Conservation (phyloP, 2,329 filamentous ascomycete species). For the Fusarium sp. region DNA sequence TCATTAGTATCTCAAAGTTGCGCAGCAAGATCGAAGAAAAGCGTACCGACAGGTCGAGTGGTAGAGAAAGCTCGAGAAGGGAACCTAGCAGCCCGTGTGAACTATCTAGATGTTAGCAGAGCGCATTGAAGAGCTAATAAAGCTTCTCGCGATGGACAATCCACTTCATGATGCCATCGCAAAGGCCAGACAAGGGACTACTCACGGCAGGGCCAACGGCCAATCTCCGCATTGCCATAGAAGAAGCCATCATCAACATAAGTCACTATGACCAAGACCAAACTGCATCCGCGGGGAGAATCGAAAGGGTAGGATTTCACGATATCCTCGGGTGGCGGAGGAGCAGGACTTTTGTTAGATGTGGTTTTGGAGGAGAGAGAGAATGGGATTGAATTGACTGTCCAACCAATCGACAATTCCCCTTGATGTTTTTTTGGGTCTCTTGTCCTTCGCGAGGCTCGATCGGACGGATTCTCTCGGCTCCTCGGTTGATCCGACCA, state of each 20-base stretch:
- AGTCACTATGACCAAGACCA: conserved; percentile 46
- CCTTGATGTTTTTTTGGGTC: conserved; percentile 44
- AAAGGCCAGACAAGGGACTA: conserved; percentile 44
- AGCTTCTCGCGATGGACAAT: conserved; percentile 24
- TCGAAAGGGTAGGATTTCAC: conserved; percentile 39
- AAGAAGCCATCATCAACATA: conserved; percentile 67
- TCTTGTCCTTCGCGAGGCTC: conserved; percentile 44
- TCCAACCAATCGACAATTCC: conserved; percentile 45
- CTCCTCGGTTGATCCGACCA: conserved; percentile 53
- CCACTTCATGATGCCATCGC: conserved; percentile 26
- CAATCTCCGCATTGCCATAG: conserved; percentile 73
- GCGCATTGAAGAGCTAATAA: conserved; percentile 16
- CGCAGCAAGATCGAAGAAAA: conserved; percentile 17
- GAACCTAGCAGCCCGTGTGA: conserved; percentile 71
- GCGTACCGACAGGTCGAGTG: conserved; percentile 81
- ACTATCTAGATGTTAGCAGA: conserved; percentile 59
- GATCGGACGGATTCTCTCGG: conserved; percentile 48
- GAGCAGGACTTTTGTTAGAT: conserved; percentile 45
- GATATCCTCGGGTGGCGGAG: conserved; percentile 43
- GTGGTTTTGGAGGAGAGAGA: conserved; percentile 33
- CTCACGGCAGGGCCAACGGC: conserved; percentile 68
- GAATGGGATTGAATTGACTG: conserved; percentile 17
- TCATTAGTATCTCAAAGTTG: conserved; percentile 35
- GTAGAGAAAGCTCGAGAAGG: conserved; percentile 87
- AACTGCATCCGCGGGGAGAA: conserved; percentile 51